phyloP scores from a whole-genome alignment of 164 flowering plant species.

The Vitis labrusca region DNA sequence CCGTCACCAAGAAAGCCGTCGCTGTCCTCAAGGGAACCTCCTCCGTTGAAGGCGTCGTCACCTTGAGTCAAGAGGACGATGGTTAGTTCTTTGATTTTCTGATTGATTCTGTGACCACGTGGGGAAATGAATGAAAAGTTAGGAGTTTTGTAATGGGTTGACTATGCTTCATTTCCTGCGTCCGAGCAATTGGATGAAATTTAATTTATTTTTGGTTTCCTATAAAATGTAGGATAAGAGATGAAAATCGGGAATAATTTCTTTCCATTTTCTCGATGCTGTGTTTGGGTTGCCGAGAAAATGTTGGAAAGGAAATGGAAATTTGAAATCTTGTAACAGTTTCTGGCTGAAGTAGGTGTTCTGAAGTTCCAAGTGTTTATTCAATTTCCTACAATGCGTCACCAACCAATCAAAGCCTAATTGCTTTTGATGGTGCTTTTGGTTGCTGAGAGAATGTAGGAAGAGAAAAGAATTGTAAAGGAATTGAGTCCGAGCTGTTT shows the following conservation, averaged over 20 bases:
- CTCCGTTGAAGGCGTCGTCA: constrained; percentile 78
- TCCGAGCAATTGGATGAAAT: background rate
- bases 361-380: no score
- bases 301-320: constrained; percentile 1
- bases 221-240: background rate
- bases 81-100: constrained; percentile 35
- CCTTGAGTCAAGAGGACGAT: constrained; percentile 66
- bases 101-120: background rate
- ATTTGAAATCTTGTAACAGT: background rate
- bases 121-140: no score
- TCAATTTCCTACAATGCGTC: no score
- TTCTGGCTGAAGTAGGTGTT: no score
- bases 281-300: background rate
- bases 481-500: no score
- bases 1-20: constrained; percentile 82
- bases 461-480: background rate
- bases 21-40: constrained; percentile 85
- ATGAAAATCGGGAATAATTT: background rate
- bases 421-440: background rate
- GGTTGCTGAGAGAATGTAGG: background rate
- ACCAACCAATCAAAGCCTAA: no score
- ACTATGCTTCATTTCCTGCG: background rate
- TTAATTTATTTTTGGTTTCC: background rate
- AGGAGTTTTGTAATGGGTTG: no score
- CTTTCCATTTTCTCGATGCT: background rate